Conservation (phyloP, 2,329 filamentous ascomycete species). For the Bretziella fagacearum region DNA sequence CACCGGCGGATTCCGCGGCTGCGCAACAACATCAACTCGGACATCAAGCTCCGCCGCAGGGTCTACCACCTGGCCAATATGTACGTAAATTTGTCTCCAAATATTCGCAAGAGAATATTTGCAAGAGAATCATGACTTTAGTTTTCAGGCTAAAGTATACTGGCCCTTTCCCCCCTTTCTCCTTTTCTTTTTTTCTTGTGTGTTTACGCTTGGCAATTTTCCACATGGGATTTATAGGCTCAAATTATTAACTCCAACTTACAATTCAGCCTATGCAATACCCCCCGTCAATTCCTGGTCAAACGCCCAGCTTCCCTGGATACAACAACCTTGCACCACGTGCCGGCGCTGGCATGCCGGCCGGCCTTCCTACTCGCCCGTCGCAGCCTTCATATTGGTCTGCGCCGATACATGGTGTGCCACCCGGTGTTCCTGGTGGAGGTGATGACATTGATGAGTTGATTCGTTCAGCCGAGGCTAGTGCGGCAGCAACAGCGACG, state of each 20-base stretch:
- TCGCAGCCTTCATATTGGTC: conserved; percentile 12
- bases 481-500: conserved; percentile 27
- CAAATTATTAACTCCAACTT: conserved; percentile 13
- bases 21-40: not conserved
- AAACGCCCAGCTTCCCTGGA: conserved; percentile 8
- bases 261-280: conserved; percentile 11
- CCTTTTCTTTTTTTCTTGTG: too few species aligned
- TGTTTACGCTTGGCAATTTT: too few species aligned
- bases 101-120: too few species aligned
- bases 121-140: too few species aligned
- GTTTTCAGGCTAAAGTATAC: too few species aligned
- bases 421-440: conserved; percentile 20
- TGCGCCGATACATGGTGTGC: not conserved
- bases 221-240: too few species aligned
- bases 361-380: conserved; percentile 30
- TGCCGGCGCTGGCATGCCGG: conserved; percentile 25
- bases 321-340: conserved; percentile 26
- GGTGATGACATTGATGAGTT: conserved; percentile 46
- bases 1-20: not conserved
- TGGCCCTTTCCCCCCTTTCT: too few species aligned
- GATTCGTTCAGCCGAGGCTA: conserved; percentile 47
- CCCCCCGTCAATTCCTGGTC: conserved; percentile 18
- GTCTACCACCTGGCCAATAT: conserved; percentile 5
- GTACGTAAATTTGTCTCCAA: too few species aligned
- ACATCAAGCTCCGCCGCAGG: conserved; percentile 1